phyloP scores from a whole-genome alignment of 371 early-diverging fungal species.

The Basidiobolus meristosporus region DNA sequence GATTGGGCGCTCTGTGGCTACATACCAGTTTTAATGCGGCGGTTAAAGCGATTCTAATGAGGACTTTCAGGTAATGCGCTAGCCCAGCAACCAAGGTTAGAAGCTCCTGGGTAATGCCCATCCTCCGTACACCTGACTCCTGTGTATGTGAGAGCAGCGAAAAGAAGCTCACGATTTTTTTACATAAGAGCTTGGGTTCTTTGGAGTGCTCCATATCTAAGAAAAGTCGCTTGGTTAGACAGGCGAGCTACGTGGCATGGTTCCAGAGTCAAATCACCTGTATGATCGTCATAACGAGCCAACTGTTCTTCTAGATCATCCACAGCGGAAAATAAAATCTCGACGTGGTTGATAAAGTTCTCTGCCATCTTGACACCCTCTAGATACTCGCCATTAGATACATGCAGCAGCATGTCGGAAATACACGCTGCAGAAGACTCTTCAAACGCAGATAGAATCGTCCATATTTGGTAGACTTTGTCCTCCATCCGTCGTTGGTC shows the following conservation, averaged over 20 bases:
- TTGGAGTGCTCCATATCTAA: slow-evolving; percentile 47
- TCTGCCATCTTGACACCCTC: slow-evolving; percentile 80
- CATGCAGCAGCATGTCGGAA: slow-evolving; percentile 85
- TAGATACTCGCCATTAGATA: slow-evolving; percentile 62
- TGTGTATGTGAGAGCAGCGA: slow-evolving; percentile 67
- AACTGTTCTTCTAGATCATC: slow-evolving; percentile 58
- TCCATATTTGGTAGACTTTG: slow-evolving; percentile 80
- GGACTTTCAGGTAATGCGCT: slow-evolving; percentile 79
- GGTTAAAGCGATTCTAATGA: slow-evolving; percentile 76
- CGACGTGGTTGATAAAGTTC: slow-evolving; percentile 81
- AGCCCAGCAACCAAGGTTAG: slow-evolving; percentile 78
- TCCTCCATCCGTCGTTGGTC: slow-evolving; percentile 54
- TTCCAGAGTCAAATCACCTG: neutral
- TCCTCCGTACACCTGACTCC: slow-evolving; percentile 30
- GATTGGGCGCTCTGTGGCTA: no score
- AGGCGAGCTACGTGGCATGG: no score
- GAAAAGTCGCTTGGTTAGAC: neutral
- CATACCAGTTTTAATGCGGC: slow-evolving; percentile 70
- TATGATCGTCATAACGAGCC: slow-evolving; percentile 6
- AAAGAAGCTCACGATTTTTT: slow-evolving; percentile 82
- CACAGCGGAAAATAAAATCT: slow-evolving; percentile 77
- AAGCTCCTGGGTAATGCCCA: slow-evolving; percentile 76
- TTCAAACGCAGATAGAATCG: slow-evolving; percentile 85
- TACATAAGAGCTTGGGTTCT: slow-evolving; percentile 82
- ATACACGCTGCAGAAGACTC: slow-evolving; percentile 94